A percentile compares a stretch with the other conserved stretches of the same genome.
These are phyloP conservation scores for Arachnopeziza araneosa DNA, from an alignment of 2,329 filamentous ascomycete species.

Conservation along the genomic window DNA sequence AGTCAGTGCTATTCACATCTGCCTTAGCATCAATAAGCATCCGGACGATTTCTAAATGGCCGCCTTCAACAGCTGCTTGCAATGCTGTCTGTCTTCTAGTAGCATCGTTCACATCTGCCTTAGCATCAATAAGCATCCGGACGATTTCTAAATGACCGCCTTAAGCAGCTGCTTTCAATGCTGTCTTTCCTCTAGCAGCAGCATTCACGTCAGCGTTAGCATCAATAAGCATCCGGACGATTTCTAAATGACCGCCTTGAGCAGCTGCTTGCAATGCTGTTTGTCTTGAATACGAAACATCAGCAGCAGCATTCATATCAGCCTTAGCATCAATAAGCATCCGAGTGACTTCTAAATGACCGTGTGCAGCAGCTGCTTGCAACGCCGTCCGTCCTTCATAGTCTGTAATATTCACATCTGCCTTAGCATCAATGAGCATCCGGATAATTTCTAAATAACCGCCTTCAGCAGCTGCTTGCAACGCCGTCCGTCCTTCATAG, in stretches of 20 bases:
- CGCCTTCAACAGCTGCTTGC: too few species aligned
- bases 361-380: constrained; percentile 3
- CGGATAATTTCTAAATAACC: constrained; percentile 7
- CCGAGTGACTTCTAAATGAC: constrained; percentile 3
- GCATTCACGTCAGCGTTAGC: not conserved
- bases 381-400: constrained; percentile 7
- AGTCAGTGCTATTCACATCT: too few species aligned
- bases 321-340: not conserved
- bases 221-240: constrained; percentile 18
- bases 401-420: constrained; percentile 8
- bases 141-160: not conserved
- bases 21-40: too few species aligned
- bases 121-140: not conserved
- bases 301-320: not conserved
- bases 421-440: constrained; percentile 5
- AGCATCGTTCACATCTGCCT: not conserved
- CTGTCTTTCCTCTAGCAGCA: not conserved
- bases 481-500: not conserved
- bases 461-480: not conserved
- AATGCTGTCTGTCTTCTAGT: too few species aligned
- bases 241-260: constrained; percentile 18
- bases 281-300: too few species aligned
- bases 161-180: not conserved
- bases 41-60: too few species aligned
- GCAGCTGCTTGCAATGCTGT: constrained; percentile 20